Base-by-base conservation (phyloP, 768 basidiomycete genomes). In the Stropharia rugosoannulata region DNA sequence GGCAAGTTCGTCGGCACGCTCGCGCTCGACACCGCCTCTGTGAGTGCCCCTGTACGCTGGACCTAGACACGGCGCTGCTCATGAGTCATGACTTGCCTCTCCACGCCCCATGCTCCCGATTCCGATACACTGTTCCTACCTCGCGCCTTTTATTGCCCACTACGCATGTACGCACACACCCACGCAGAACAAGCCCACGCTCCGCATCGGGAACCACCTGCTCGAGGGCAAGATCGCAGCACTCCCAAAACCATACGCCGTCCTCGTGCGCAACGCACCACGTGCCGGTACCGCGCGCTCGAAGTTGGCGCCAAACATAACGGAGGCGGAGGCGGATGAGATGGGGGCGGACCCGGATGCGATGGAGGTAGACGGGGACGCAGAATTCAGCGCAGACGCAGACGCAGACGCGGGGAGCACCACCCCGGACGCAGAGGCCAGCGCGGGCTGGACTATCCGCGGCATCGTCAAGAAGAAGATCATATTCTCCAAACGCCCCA, bases 121-220 rank as follows among this genome's bases (percentile, higher is more conserved):
- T n/a, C n/a, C n/a, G n/a, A n/a, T n/a, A n/a, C n/a, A n/a, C n/a
- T n/a, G n/a, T n/a, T n/a, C n/a, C n/a, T n/a, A n/a, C n/a, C n/a
- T n/a, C n/a, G n/a, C n/a, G n/a, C n/a, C n/a, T n/a, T n/a, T n/a
- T n/a, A n/a, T n/a, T n/a, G n/a, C n/a, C n/a, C n/a, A n/a, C n/a
- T n/a, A n/a, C n/a, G n/a, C n/a, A n/a, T n/a, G n/a, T n/a, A n/a
- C n/a, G n/a, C n/a, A n/a, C n/a, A n/a, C n/a, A n/a, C n/a, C n/a
- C n/a, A n/a, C n/a, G n/a, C n/a, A 93, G 91, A 86, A 82, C 59
- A 90, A 87, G 61, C 85, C 91, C 3, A 93, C 85, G 2, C 78
- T 98, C 5, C 70, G 78, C 51, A 89, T 98, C 56, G 95, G 95
- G 11, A 87, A 95, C 70, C 93, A 97, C 64, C 77, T 95, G 29